Conservation (phyloP, 441 rosid genomes). For the Raphanus hybrid region DNA sequence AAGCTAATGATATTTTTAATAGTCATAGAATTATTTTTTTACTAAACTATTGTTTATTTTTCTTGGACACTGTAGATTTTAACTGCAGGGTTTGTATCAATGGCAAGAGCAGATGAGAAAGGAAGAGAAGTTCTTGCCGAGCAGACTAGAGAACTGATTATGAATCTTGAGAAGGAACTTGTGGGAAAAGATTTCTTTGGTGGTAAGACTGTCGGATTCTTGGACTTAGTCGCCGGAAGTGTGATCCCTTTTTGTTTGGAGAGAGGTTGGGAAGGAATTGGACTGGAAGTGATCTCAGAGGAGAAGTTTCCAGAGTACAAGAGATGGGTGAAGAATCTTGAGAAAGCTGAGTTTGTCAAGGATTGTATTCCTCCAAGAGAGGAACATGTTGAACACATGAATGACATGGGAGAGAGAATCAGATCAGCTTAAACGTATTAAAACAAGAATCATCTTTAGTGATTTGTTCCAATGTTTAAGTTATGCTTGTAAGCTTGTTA, state of each 20-base stretch:
- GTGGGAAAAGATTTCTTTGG: slow-evolving; percentile 51
- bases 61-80: slow-evolving; percentile 23
- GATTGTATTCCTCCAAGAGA: slow-evolving; percentile 43
- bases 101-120: slow-evolving; percentile 10
- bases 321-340: slow-evolving; percentile 44
- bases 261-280: slow-evolving; percentile 33
- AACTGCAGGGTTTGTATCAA: neutral
- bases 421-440: neutral
- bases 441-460: neutral
- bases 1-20: neutral
- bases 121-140: slow-evolving; percentile 32
- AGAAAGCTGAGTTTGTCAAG: slow-evolving; percentile 38
- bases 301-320: slow-evolving; percentile 43
- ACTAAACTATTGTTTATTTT: neutral
- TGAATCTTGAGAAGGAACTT: slow-evolving; percentile 46
- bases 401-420: neutral
- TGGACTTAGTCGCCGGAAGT: slow-evolving; percentile 44
- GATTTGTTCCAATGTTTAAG: neutral
- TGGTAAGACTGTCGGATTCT: slow-evolving; percentile 43
- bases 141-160: slow-evolving; percentile 37
- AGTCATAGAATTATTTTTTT: neutral
- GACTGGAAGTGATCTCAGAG: neutral
- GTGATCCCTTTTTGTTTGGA: slow-evolving; percentile 36
- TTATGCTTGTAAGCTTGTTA: slow-evolving; percentile 11
- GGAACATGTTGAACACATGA: slow-evolving; percentile 30